Base-by-base conservation (phyloP, 306 rosid genomes). In the Sesbania bispinosa region DNA sequence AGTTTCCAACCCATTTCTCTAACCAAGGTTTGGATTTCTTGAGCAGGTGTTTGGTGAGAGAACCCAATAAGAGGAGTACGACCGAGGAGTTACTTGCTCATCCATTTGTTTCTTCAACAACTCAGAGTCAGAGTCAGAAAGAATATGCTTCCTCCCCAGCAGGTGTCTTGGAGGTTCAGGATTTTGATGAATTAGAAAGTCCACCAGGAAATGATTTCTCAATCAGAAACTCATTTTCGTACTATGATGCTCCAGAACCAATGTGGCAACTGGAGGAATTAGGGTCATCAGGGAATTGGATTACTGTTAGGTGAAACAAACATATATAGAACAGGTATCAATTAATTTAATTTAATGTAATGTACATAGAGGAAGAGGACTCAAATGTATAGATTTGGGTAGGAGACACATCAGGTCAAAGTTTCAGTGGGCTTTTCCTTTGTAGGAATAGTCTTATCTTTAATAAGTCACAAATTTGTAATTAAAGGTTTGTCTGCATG, bases 11-110 rank as follows among this genome's bases (percentile, higher is more conserved):
- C 3, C 74, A 82, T 35, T 77, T 86, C 66, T 86, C 96, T 1
- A 30, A 32, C 7, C 77, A 78, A 10, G 92, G 84, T 32, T 21
- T 67, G 50, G 88, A 86, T 85, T 89, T 89, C 80, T 83, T 89
- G 80, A 58, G 48, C 21, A 81, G 15, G 23, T 89, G 88, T 65
- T 79, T 89, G 39, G 74, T 62, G n/a, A 85, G 96, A 74, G 80
- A 87, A 9, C 80, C 87, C n/a, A 6, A 13, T n/a, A 81, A 58
- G 62, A 83, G 96, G 76, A 68, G 75, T 75, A 83, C 60, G 0
- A 58, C 77, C 24, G 71, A 74, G 9, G 47, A 83, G 8, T 75
- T 85, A 13, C 90, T 86, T n/a, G 10, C 10, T 62, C 96, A 86
- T 68, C 88, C 92, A 2, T 89, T 88, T 83, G 55, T 81, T 29